phyloP scores from a whole-genome alignment of 2,329 filamentous ascomycete species.

The Fusarium hostae region DNA sequence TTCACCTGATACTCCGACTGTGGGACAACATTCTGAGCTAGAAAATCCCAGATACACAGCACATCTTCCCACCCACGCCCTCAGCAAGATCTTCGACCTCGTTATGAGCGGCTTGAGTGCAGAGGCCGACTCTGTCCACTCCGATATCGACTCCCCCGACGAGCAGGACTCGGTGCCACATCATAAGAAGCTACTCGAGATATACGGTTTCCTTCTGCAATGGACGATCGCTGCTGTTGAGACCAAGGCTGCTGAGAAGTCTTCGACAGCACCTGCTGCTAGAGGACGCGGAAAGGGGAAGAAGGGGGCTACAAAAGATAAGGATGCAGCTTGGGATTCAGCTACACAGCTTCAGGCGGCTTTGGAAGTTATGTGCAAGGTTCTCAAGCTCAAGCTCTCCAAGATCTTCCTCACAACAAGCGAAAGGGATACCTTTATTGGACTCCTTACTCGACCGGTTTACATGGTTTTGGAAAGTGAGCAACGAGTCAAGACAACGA shows the following conservation, averaged over 20 bases:
- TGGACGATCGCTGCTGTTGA: slow-evolving; percentile 97
- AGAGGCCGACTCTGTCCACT: slow-evolving; percentile 85
- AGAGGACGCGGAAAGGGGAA: slow-evolving; percentile 80
- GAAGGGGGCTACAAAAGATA: slow-evolving; percentile 83
- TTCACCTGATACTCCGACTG: slow-evolving; percentile 33
- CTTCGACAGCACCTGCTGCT: slow-evolving; percentile 72
- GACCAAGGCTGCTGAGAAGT: slow-evolving; percentile 91
- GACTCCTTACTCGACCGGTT: slow-evolving; percentile 89
- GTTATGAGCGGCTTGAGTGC: slow-evolving; percentile 86
- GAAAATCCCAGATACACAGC: slow-evolving; percentile 80
- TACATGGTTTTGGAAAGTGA: slow-evolving; percentile 97
- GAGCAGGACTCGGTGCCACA: slow-evolving; percentile 88
- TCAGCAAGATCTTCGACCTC: slow-evolving; percentile 93
- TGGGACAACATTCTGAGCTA: slow-evolving; percentile 52
- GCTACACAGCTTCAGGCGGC: slow-evolving; percentile 87
- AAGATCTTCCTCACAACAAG: slow-evolving; percentile 97
- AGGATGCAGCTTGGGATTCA: slow-evolving; percentile 88
- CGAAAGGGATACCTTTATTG: slow-evolving; percentile 94
- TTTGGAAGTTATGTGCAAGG: slow-evolving; percentile 94
- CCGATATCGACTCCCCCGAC: slow-evolving; percentile 85
- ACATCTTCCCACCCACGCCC: slow-evolving; percentile 79
- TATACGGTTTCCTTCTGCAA: slow-evolving; percentile 92
- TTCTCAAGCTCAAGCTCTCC: slow-evolving; percentile 89
- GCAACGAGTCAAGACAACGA: slow-evolving; percentile 85
- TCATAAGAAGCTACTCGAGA: slow-evolving; percentile 91